Conservation (phyloP, 2,329 filamentous ascomycete genomes). For the Cladobotryum protrusum region DNA sequence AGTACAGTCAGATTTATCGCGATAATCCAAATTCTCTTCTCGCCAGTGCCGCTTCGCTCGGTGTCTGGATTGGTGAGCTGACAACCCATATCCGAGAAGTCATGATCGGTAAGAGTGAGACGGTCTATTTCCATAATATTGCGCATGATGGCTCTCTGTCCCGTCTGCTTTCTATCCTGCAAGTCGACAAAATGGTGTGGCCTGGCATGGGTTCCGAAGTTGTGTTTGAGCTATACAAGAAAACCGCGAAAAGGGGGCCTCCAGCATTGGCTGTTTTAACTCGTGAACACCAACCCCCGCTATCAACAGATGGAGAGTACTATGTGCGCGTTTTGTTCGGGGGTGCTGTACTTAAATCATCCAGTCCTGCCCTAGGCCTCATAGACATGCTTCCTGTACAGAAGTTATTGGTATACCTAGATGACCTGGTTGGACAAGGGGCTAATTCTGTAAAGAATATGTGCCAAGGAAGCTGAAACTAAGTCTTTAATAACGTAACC, state of each 20-base stretch:
- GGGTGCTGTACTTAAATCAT: constrained; percentile 60
- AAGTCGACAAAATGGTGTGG: constrained; percentile 74
- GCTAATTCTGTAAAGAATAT: constrained; percentile 16
- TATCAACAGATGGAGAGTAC: neutral
- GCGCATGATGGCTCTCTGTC: constrained; percentile 73
- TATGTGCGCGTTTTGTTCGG: constrained; percentile 66
- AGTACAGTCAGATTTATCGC: constrained; percentile 74
- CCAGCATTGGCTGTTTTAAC: constrained; percentile 23
- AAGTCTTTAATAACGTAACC: neutral
- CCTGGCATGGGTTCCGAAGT: constrained; percentile 77
- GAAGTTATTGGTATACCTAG: constrained; percentile 62
- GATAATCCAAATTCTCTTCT: constrained; percentile 56
- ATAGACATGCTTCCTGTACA: constrained; percentile 67
- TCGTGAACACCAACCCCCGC: neutral
- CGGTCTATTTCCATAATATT: constrained; percentile 65
- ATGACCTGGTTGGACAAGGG: constrained; percentile 57
- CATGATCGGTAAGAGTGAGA: constrained; percentile 33
- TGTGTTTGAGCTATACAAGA: constrained; percentile 65
- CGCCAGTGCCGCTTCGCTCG: constrained; percentile 56
- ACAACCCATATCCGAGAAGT: constrained; percentile 55
- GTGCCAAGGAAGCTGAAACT: neutral
- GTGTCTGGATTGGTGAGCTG: constrained; percentile 70
- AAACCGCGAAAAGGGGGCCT: constrained; percentile 13
- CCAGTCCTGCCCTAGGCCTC: constrained; percentile 58
- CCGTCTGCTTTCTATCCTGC: constrained; percentile 61